Conservation (phyloP, 192 early-diverging fungal species). For the Ambispora gerdemannii region DNA sequence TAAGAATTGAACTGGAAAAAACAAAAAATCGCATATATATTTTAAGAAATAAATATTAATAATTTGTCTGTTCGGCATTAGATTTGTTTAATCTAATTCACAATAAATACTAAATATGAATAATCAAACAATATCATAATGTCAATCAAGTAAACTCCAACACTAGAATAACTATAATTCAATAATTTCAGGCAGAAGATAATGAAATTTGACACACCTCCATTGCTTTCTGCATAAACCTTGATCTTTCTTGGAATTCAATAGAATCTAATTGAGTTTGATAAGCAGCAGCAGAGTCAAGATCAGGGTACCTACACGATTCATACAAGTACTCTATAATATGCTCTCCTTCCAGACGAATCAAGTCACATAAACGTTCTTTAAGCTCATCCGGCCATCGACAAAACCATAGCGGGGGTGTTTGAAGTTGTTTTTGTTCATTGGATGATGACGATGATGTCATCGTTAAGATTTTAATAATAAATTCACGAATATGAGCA, state of each 20-base stretch:
- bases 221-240: background rate
- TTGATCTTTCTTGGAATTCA: background rate
- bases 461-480: constrained; percentile 7
- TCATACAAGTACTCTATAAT: constrained; percentile 1
- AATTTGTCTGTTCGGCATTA: too few relatives aligned
- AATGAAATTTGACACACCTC: constrained; percentile 5
- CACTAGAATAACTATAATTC: background rate
- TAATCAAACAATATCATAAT: too few relatives aligned
- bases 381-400: constrained; percentile 27
- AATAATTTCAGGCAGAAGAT: background rate
- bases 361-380: constrained; percentile 4
- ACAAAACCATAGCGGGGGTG: constrained; percentile 12
- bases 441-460: background rate
- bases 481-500: constrained; percentile 6
- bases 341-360: background rate
- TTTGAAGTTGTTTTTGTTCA: background rate
- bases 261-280: background rate
- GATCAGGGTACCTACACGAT: background rate
- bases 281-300: background rate
- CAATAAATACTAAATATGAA: too few relatives aligned
- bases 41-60: too few relatives aligned
- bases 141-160: too few relatives aligned
- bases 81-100: too few relatives aligned
- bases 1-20: background rate
- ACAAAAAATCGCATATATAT: background rate